These are phyloP conservation scores for Emmonsiellopsis sp. DNA, from an alignment of 2,329 filamentous ascomycete genomes.

Conservation along the genomic window DNA sequence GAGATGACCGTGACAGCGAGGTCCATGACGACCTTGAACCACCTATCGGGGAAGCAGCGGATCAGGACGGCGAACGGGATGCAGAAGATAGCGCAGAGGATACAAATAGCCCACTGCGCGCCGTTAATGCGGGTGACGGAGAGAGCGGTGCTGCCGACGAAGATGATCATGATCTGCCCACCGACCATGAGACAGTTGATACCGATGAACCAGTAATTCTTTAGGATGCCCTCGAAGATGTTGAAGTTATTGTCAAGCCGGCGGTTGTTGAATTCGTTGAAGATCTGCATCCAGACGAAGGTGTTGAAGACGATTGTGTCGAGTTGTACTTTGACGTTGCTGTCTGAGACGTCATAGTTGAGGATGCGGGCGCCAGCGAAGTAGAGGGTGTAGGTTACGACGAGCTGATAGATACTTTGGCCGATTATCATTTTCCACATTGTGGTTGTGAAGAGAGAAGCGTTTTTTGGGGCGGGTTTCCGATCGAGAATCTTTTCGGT, in stretches of 20 bases:
- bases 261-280: constrained; percentile 96
- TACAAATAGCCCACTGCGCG: constrained; percentile 79
- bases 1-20: constrained; percentile 48
- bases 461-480: constrained; percentile 67
- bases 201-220: constrained; percentile 79
- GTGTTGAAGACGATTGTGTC: constrained; percentile 90
- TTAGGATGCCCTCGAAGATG: constrained; percentile 78
- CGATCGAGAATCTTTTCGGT: constrained; percentile 70
- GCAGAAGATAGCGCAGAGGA: constrained; percentile 75
- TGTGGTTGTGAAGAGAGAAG: constrained; percentile 69
- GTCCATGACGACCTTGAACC: constrained; percentile 34
- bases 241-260: constrained; percentile 92
- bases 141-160: constrained; percentile 75
- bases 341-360: constrained; percentile 43
- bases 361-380: constrained; percentile 60
- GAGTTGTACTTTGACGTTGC: constrained; percentile 45
- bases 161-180: constrained; percentile 83
- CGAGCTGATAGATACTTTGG: constrained; percentile 80
- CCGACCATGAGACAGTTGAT: constrained; percentile 84
- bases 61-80: constrained; percentile 75
- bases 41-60: constrained; percentile 69
- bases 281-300: constrained; percentile 99
- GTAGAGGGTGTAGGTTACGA: constrained; percentile 69
- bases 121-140: constrained; percentile 60
- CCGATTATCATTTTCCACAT: constrained; percentile 99